Conservation (phyloP, 2,329 filamentous ascomycete genomes). For the Fusarium sp. region DNA sequence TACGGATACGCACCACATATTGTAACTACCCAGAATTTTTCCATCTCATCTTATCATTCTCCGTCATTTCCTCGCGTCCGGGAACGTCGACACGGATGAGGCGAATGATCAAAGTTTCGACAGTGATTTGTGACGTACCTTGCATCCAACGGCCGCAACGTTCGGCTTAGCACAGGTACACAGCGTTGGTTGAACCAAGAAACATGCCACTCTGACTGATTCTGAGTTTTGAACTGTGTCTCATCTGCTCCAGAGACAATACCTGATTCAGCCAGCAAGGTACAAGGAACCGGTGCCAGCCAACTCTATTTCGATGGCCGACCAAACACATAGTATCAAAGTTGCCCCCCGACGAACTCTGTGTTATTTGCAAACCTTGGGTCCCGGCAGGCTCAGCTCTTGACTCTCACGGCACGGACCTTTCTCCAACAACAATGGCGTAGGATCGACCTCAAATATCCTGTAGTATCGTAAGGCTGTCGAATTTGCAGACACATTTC, state of each 20-base stretch:
- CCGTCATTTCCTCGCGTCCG: neutral
- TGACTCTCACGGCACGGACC: slow-evolving; percentile 15
- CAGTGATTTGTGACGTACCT: slow-evolving; percentile 14
- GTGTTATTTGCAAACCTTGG: slow-evolving; percentile 5
- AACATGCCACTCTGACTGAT: slow-evolving; percentile 26
- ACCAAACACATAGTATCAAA: neutral
- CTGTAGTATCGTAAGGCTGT: slow-evolving; percentile 27
- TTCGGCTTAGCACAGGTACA: slow-evolving; percentile 4
- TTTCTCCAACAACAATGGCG: neutral
- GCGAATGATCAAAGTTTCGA: neutral
- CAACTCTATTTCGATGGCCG: neutral
- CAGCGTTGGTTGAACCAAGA: slow-evolving; percentile 20
- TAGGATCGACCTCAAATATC: slow-evolving; percentile 13
- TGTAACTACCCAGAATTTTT: neutral
- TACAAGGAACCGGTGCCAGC: neutral
- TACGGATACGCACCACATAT: neutral
- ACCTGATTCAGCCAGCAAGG: neutral
- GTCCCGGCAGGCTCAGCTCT: slow-evolving; percentile 5
- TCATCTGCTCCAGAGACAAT: slow-evolving; percentile 2
- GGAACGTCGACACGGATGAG: neutral
- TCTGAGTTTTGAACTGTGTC: slow-evolving; percentile 25
- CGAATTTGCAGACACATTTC: slow-evolving; percentile 9
- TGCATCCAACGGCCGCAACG: slow-evolving; percentile 4
- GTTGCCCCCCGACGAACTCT: neutral
- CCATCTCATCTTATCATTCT: neutral